Conservation (phyloP, 768 basidiomycete species). For the Paxillus involutus region DNA sequence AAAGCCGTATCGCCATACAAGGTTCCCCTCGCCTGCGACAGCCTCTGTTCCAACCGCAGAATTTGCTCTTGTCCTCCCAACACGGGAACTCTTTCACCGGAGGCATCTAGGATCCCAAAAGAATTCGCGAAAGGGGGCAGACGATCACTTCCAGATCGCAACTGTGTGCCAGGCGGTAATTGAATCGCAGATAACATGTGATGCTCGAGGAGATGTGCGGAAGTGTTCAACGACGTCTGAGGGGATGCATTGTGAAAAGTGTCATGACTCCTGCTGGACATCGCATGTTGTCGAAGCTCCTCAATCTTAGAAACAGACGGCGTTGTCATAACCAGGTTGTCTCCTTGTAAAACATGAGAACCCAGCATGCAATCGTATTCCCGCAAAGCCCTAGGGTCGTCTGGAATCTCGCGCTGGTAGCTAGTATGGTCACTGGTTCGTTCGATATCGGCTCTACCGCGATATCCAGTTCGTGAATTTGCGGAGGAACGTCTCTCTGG, state of each 20-base stretch:
- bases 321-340: not conserved
- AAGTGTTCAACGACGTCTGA: not conserved
- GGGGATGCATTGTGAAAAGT: not conserved
- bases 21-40: not conserved
- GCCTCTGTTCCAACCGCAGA: not conserved
- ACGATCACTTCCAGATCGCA: not conserved
- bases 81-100: not conserved
- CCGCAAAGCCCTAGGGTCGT: not conserved
- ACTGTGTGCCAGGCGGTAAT: not conserved
- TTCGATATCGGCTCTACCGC: not conserved
- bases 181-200: not conserved
- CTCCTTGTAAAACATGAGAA: not conserved
- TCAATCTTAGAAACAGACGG: not conserved
- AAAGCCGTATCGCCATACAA: not conserved
- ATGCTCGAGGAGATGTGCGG: not conserved
- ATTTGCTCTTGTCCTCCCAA: not conserved
- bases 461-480: not conserved
- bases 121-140: not conserved
- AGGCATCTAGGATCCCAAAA: not conserved
- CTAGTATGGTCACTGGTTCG: not conserved
- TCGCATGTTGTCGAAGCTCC: not conserved
- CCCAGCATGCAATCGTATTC: not conserved
- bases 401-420: not conserved
- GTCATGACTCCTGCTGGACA: not conserved
- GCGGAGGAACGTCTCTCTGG: not conserved